Base-by-base conservation (phyloP, 139 green algal genomes). In the Chlamydomonas sp. region DNA sequence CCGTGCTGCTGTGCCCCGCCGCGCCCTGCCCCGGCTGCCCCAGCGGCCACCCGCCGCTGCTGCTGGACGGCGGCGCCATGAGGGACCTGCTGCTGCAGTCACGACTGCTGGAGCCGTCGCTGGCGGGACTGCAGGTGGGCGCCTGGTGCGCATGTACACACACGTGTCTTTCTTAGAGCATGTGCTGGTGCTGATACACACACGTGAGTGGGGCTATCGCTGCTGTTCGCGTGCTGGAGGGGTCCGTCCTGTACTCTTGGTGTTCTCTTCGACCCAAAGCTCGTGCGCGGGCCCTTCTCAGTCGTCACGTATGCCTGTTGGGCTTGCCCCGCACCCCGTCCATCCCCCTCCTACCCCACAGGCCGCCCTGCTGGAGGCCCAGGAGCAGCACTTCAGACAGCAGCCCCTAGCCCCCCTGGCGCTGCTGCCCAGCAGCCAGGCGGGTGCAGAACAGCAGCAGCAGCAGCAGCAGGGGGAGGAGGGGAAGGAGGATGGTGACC, bases 61-160 rank as follows among this genome's bases (percentile, higher is more conserved):
- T 80, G 82, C 82, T 87, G 68, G 82, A 80, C 62, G 82, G 71
- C n/a, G 71, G 58, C 20, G n/a, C 20, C 60, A 87, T 87, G 82
- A 60, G 82, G n/a, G 72, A 75, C 64, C 72, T 87, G 72, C 82
- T 87, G 72, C n/a, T 87, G 72, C 82, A 87, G 82, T 80, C 60
- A 12, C 60, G 82, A 17, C 71, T 87, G 82, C 72, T 87, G 72
- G 82, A 87, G 72, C 82, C 82, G 9, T 80, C 72, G 20, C 72
- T 87, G 72, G 61, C 82, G 57, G 57, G 71, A 2, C 61, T 87
- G 16, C 82, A 73, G 82, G 72, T 87, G 82, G 10, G 77, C 5
- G 12, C 9, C 9, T 9, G 9, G 12, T 9, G 9, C 66, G 66
- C 66, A 71, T 71, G 66, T 71, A 9, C 66, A 9, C 66, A n/a